Base-by-base conservation (phyloP, 23 red algal genomes). In the Gracilaria gracilis region DNA sequence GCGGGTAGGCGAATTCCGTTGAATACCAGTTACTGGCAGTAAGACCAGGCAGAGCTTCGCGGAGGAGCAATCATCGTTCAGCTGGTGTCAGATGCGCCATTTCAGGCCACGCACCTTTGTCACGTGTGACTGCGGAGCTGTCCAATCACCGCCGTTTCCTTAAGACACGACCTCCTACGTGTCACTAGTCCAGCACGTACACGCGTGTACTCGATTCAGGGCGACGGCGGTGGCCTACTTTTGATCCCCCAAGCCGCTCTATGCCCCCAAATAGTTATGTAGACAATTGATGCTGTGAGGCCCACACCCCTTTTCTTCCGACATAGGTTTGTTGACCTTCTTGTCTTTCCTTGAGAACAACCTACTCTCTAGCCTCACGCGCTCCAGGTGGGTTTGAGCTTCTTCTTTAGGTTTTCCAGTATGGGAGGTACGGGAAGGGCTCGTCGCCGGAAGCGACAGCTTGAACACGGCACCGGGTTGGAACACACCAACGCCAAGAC, bases 391-490 rank as follows among this genome's bases (percentile, higher is more conserved):
- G n/a, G 42, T 46, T 46, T 46, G 42, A 46, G 11, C 42, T 11
- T 11, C 4, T 6, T 7, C 75, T 7, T 37, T 16, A 7, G 20
- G 9, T 16, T 20, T 57, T 20, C 25, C 19, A 32, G 9, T 55
- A 98, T 98, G 96, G 96, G 96, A 35, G 96, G 96, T 37, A 98
- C 96, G 0, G 91, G 91, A 19, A 59, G 93, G 49, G 61, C 88
- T 23, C 75, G 79, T 44, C 73, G 96, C 34, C 75, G 61, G 28
- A 94, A 95, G 73, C 85, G 91, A 15, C 57, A 67, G 15, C 38
- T 44, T 11, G 88, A 88, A 32, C 86, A 88, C 24, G 96, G 96
- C 21, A 98, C 91, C 4, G 96, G 96, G 38, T 47, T 98, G 50
- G 92, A 91, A 29, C 79, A 90, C 32, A 59, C 84, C 13, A 84